phyloP scores from a whole-genome alignment of 441 rosid species.

The Aquilaria agallochum region DNA sequence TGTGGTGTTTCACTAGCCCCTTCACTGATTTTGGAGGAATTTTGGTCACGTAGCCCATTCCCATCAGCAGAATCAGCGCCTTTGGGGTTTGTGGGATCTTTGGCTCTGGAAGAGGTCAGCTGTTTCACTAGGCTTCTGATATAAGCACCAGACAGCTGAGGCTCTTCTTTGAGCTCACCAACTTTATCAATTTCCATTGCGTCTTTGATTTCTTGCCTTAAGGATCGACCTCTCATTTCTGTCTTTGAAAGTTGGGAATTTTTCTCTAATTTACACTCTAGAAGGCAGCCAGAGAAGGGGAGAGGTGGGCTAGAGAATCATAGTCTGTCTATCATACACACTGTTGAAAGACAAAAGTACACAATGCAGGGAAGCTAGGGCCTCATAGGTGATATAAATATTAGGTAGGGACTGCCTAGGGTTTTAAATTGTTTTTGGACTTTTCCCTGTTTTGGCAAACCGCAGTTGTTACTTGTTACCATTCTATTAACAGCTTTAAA shows the following conservation, averaged over 20 bases:
- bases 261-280: constrained; percentile 15
- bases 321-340: constrained; percentile 22
- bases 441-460: constrained; percentile 57
- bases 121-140: constrained; percentile 80
- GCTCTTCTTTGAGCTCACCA: constrained; percentile 43
- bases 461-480: constrained; percentile 39
- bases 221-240: constrained; percentile 46
- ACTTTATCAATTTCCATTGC: constrained; percentile 35
- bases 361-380: constrained; percentile 38
- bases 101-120: constrained; percentile 59
- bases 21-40: constrained; percentile 25
- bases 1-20: constrained; percentile 34
- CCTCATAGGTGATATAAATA: constrained; percentile 77
- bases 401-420: constrained; percentile 39
- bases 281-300: constrained; percentile 16
- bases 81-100: constrained; percentile 40
- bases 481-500: constrained; percentile 47
- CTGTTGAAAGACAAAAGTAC: constrained; percentile 44
- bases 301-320: constrained; percentile 25
- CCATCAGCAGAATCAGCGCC: constrained; percentile 23
- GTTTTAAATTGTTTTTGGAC: constrained; percentile 39
- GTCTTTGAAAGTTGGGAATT: constrained; percentile 5
- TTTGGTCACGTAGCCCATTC: constrained; percentile 30
- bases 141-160: constrained; percentile 76
- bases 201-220: constrained; percentile 32